phyloP scores from a whole-genome alignment of 2,329 filamentous ascomycete species.

The Fusarium avenaceum region DNA sequence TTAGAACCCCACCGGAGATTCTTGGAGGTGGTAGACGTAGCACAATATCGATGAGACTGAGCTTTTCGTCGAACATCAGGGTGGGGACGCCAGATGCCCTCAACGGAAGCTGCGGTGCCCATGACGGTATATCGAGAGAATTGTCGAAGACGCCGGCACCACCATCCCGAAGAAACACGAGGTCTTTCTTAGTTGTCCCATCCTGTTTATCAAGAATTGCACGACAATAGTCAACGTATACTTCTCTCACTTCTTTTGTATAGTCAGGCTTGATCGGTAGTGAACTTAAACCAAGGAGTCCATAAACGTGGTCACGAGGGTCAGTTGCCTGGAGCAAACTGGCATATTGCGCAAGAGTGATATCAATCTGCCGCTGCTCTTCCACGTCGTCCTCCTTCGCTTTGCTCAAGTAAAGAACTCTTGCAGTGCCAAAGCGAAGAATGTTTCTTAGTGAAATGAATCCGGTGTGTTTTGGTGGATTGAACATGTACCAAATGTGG shows the following conservation, averaged over 20 bases:
- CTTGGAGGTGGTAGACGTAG: not conserved
- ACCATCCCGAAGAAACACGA: not conserved
- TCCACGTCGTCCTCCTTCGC: not conserved
- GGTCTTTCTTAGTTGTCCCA: not conserved
- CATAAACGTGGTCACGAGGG: constrained; percentile 5
- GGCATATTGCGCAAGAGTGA: not conserved
- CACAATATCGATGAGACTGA: not conserved
- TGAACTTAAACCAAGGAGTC: not conserved
- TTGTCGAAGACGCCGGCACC: constrained; percentile 1
- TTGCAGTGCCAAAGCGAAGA: not conserved
- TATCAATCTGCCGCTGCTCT: no score
- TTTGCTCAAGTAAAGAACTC: not conserved
- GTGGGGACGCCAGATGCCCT: constrained; percentile 2
- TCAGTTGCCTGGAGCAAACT: not conserved
- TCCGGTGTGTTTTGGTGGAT: not conserved
- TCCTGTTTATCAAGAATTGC: not conserved
- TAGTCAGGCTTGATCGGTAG: not conserved
- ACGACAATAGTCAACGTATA: not conserved
- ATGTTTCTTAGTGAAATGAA: constrained; percentile 2
- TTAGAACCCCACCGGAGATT: not conserved
- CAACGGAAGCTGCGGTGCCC: constrained; percentile 6
- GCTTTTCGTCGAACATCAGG: not conserved
- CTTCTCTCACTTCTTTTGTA: constrained; percentile 4
- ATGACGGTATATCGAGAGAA: not conserved
- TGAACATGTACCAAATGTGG: constrained; percentile 9